phyloP scores from a whole-genome alignment of 805 yeast species.

The Saccharomycopsis amapae region DNA sequence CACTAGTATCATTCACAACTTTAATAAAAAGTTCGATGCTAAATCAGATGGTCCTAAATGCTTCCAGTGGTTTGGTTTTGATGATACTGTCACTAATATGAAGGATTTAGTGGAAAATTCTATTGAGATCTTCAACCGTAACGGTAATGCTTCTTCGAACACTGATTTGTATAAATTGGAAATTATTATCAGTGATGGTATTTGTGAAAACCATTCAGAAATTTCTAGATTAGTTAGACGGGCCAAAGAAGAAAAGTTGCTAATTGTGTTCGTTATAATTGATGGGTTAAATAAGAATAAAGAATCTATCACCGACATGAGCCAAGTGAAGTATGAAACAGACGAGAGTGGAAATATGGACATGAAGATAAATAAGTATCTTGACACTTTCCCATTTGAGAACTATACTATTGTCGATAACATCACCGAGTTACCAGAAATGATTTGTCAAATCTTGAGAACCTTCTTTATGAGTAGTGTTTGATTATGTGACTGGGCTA shows the following conservation, averaged over 20 bases:
- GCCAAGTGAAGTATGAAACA: constrained; percentile 71
- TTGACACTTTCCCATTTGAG: constrained; percentile 95
- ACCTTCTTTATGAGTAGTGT: constrained; percentile 59
- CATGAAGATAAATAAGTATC: constrained; percentile 72
- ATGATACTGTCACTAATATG: constrained; percentile 82
- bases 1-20: constrained; percentile 80
- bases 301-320: constrained; percentile 90
- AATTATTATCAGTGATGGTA: constrained; percentile 92
- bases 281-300: constrained; percentile 69
- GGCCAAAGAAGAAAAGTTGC: constrained; percentile 86
- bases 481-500: background rate
- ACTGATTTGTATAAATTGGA: constrained; percentile 87
- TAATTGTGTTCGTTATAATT: constrained; percentile 90
- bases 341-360: constrained; percentile 64
- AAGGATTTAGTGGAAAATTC: constrained; percentile 65
- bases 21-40: constrained; percentile 74
- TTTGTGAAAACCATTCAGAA: constrained; percentile 88
- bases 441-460: constrained; percentile 80
- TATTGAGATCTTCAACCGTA: constrained; percentile 60
- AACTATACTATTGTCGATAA: constrained; percentile 90
- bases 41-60: constrained; percentile 72
- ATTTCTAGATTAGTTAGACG: constrained; percentile 77
- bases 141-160: constrained; percentile 39
- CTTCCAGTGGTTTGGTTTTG: constrained; percentile 85
- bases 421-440: constrained; percentile 83